Evolutionary conservation across 129 eudicot species (phyloP).

Genomic region (Scalesia atractyloides): DNA sequence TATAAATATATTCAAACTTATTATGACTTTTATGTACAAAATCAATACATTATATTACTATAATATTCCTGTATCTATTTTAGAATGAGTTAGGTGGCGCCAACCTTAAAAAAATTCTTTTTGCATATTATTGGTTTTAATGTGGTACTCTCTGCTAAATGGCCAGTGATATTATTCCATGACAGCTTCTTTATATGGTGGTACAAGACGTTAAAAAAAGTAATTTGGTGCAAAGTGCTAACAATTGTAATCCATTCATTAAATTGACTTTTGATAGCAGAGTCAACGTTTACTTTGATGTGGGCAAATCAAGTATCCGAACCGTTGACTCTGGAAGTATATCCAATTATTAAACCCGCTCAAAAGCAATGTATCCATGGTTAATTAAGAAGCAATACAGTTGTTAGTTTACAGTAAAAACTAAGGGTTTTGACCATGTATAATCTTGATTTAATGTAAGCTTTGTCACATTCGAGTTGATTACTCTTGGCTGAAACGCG

Average conservation of each 20-base stretch:
- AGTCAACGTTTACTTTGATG: slow-evolving; percentile 28
- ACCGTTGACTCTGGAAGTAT: neutral
- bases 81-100: neutral
- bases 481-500: too few relatives aligned
- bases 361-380: neutral
- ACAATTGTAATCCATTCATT: neutral
- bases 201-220: neutral
- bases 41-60: too few relatives aligned
- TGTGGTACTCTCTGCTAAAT: slow-evolving; percentile 6
- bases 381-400: neutral
- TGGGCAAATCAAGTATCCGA: neutral
- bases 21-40: too few relatives aligned
- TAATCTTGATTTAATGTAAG: too few relatives aligned
- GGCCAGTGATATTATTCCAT: slow-evolving; percentile 9
- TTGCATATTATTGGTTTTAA: neutral
- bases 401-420: neutral
- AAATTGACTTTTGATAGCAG: slow-evolving; percentile 9
- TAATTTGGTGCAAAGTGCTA: neutral
- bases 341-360: neutral
- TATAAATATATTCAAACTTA: too few relatives aligned
- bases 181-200: neutral
- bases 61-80: neutral
- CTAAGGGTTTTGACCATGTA: too few relatives aligned
- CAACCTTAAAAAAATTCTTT: slow-evolving; percentile 11
- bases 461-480: too few relatives aligned